Evolutionary conservation across 148 eudicot species (phyloP).

Genomic region (Silene latifolia): DNA sequence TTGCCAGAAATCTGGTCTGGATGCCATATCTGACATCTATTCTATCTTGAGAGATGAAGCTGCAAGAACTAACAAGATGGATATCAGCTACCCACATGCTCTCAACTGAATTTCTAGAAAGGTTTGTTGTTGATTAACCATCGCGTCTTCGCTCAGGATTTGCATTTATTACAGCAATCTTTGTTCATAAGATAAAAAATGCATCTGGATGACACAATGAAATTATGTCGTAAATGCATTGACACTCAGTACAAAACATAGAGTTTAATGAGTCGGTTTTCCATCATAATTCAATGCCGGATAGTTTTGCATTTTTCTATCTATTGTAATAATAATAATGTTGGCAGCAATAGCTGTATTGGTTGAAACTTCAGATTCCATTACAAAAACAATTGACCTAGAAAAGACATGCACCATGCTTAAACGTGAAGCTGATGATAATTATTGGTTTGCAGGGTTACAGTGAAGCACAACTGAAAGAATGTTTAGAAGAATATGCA

Average conservation of each 20-base stretch:
- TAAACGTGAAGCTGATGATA: too few species aligned
- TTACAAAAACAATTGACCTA: too few species aligned
- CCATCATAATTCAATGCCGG: too few species aligned
- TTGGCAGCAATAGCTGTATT: too few species aligned
- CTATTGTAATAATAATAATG: background rate
- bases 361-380: background rate
- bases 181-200: too few species aligned
- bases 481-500: slow-evolving; percentile 94
- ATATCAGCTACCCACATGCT: slow-evolving; percentile 86
- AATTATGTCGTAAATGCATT: too few species aligned
- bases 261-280: too few species aligned
- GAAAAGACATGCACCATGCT: too few species aligned
- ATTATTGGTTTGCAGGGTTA: slow-evolving; percentile 52
- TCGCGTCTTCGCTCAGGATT: background rate
- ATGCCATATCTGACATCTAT: slow-evolving; percentile 94
- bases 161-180: too few species aligned
- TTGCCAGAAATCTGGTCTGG: slow-evolving; percentile 89
- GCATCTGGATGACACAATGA: too few species aligned
- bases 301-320: background rate
- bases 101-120: slow-evolving; percentile 98
- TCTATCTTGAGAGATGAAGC: slow-evolving; percentile 96
- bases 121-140: slow-evolving; percentile 39
- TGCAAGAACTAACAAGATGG: slow-evolving; percentile 72
- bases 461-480: slow-evolving; percentile 92
- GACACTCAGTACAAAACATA: too few species aligned